A percentile compares a stretch with the other conserved stretches of the same genome.
Conservation (phyloP, 805 yeast genomes). For the Metschnikowia baotianmanensis region DNA sequence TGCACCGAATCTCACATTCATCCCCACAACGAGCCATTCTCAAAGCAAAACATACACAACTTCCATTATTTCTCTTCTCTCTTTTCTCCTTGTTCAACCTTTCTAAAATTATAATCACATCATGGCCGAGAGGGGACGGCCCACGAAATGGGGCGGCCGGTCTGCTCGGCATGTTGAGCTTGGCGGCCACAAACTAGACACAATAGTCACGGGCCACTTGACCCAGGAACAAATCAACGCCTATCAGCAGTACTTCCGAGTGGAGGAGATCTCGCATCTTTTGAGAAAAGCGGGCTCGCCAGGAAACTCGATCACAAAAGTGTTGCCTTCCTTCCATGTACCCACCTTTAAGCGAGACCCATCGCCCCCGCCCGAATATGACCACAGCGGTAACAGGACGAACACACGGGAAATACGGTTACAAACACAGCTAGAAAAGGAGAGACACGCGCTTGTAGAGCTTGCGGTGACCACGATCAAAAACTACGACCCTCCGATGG, state of each 20-base stretch:
- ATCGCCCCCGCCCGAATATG: constrained; percentile 93
- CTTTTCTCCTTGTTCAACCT: no score
- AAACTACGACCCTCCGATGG: constrained; percentile 74
- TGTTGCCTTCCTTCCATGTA: constrained; percentile 42
- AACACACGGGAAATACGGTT: constrained; percentile 76
- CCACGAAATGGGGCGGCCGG: constrained; percentile 18
- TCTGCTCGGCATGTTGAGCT: constrained; percentile 15
- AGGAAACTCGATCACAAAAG: constrained; percentile 36
- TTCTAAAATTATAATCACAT: no score
- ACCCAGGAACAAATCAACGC: constrained; percentile 75
- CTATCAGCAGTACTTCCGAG: constrained; percentile 65
- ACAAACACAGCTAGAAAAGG: constrained; percentile 57
- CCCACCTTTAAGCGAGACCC: constrained; percentile 57
- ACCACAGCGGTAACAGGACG: constrained; percentile 73
- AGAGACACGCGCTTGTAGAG: constrained; percentile 77
- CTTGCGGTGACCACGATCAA: constrained; percentile 71
- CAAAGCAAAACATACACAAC: no score
- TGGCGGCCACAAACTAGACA: constrained; percentile 19
- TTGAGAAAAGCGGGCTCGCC: constrained; percentile 37
- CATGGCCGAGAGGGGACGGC: constrained; percentile 18
- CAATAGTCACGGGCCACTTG: constrained; percentile 42
- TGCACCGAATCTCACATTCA: no score
- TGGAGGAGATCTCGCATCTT: constrained; percentile 73
- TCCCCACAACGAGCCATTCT: no score
- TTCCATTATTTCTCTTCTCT: no score